Evolutionary conservation across 768 basidiomycete genomes (phyloP).

Genomic region (Lentinus brumalis): DNA sequence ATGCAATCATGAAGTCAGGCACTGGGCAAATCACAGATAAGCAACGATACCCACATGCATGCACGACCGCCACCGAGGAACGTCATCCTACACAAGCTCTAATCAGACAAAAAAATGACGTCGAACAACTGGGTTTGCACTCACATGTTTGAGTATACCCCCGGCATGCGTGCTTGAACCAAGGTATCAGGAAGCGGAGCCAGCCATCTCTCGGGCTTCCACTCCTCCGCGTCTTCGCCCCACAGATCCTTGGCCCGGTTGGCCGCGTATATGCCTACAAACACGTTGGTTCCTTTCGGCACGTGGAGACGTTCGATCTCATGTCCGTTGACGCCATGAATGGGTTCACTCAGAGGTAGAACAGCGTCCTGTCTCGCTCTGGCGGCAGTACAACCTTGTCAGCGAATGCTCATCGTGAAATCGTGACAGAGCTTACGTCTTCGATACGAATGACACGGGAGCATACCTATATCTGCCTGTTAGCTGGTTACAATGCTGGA

Average conservation of each 20-base stretch:
- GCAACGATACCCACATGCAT: constrained; percentile 41
- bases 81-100: constrained; percentile 37
- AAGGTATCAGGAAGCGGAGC: constrained; percentile 12
- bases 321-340: constrained; percentile 13
- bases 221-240: constrained; percentile 28
- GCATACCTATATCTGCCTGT: constrained; percentile 4
- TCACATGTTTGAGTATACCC: constrained; percentile 20
- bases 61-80: constrained; percentile 45
- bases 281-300: constrained; percentile 20
- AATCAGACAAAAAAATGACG: no score
- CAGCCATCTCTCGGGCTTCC: constrained; percentile 29
- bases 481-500: not conserved
- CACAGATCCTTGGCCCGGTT: constrained; percentile 28
- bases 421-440: constrained; percentile 6
- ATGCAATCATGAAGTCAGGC: not conserved
- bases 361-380: constrained; percentile 15
- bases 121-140: not conserved
- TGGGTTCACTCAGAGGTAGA: constrained; percentile 19
- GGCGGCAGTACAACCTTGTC: not conserved
- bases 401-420: not conserved
- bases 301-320: constrained; percentile 17
- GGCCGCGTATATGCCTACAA: constrained; percentile 19
- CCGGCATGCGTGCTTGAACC: constrained; percentile 13
- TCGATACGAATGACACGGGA: constrained; percentile 5
- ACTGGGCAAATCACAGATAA: not conserved